These are phyloP conservation scores for Penicillium desertorum DNA, from an alignment of 495 filamentous ascomycete species.

Conservation along the genomic window DNA sequence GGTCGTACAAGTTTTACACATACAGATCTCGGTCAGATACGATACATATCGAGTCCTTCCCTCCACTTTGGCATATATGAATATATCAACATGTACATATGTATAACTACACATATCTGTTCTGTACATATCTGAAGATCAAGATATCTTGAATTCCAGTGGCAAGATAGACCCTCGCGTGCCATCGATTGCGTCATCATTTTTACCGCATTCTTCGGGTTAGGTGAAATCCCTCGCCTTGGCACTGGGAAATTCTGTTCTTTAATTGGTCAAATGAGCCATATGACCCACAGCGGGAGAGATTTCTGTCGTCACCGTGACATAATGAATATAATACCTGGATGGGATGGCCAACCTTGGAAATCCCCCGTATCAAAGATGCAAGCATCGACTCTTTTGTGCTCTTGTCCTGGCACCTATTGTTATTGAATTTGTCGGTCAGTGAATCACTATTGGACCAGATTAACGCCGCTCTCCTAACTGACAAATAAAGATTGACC, in stretches of 20 bases:
- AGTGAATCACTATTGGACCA: neutral
- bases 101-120: no score
- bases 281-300: conserved; percentile 8
- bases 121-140: neutral
- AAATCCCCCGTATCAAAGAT: conserved; percentile 1
- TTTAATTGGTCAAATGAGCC: conserved; percentile 22
- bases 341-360: conserved; percentile 1
- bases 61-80: no score
- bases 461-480: neutral
- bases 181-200: conserved; percentile 18
- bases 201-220: conserved; percentile 16
- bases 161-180: conserved; percentile 1
- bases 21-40: neutral
- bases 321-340: conserved; percentile 11
- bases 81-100: no score
- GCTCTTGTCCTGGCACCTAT: no score
- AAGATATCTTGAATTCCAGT: neutral
- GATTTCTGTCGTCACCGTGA: conserved; percentile 40
- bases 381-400: conserved; percentile 4
- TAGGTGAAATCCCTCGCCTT: neutral
- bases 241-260: conserved; percentile 18
- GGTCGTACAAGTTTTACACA: neutral
- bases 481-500: neutral
- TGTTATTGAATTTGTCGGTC: neutral
- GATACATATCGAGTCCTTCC: no score